Percentiles rank a stretch among this genome's conserved stretches.
These are phyloP conservation scores for Diversispora epigaea DNA, from an alignment of 192 early-diverging fungal genomes.

Conservation along the genomic window DNA sequence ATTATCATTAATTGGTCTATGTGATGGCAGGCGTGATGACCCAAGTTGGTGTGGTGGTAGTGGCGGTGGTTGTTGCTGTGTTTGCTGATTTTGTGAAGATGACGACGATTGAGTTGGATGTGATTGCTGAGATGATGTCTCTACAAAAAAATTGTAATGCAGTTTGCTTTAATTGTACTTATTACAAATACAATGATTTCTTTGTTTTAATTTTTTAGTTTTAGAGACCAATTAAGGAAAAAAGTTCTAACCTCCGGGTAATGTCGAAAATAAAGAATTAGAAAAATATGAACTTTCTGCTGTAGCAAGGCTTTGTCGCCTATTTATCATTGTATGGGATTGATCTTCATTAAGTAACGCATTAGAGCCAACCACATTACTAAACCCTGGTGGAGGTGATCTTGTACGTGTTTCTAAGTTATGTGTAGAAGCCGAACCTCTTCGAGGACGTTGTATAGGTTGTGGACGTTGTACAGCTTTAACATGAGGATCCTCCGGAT, in stretches of 20 bases:
- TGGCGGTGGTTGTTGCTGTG: neutral
- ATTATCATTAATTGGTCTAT: conserved; percentile 11
- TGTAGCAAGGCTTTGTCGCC: conserved; percentile 25
- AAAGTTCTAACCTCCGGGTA: conserved; percentile 26
- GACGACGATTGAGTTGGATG: neutral
- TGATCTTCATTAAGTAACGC: conserved; percentile 16
- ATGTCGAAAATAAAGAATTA: conserved; percentile 29
- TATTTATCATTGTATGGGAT: conserved; percentile 4
- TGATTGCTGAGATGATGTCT: neutral
- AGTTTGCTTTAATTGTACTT: no score
- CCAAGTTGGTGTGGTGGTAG: conserved; percentile 4
- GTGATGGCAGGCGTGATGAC: neutral
- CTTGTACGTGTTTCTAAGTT: neutral
- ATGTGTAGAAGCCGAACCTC: neutral
- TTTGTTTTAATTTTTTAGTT: no score
- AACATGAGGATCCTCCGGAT: conserved; percentile 37
- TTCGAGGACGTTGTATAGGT: conserved; percentile 43
- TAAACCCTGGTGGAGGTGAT: conserved; percentile 32
- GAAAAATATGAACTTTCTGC: conserved; percentile 26
- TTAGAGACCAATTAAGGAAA: neutral
- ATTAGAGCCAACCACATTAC: conserved; percentile 15
- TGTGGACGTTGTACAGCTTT: conserved; percentile 47
- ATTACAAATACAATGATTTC: no score
- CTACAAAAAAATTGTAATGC: neutral
- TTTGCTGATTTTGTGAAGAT: conserved; percentile 14